These are phyloP conservation scores for Dunaliella sp. DNA, from an alignment of 139 green algal species.

Conservation along the genomic window DNA sequence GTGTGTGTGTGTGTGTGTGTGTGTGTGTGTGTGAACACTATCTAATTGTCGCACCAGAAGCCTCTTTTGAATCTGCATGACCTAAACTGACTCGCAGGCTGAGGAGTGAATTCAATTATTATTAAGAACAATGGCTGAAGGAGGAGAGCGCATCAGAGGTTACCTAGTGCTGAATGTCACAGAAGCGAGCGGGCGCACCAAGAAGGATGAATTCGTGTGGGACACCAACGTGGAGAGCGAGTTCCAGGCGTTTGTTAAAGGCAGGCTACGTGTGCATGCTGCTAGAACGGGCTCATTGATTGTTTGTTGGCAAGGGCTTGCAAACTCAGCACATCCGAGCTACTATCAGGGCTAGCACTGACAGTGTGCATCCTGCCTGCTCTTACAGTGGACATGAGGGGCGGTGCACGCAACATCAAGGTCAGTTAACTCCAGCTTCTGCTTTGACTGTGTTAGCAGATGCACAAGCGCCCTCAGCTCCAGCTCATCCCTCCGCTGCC, in stretches of 20 bases:
- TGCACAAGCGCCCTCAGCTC: too few relatives aligned
- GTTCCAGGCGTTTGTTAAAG: slow-evolving; percentile 70
- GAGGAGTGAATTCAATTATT: too few relatives aligned
- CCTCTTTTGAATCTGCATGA: too few relatives aligned
- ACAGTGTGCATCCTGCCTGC: too few relatives aligned
- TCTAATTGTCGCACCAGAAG: too few relatives aligned
- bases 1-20: background rate
- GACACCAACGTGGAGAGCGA: slow-evolving; percentile 34
- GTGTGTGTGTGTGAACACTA: background rate
- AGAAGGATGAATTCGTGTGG: slow-evolving; percentile 67
- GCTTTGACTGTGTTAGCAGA: background rate
- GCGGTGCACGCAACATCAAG: slow-evolving; percentile 68
- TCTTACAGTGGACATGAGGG: slow-evolving; percentile 76
- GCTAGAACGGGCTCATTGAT: too few relatives aligned
- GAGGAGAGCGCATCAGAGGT: slow-evolving; percentile 26
- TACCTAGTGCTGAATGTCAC: slow-evolving; percentile 59
- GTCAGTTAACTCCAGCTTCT: slow-evolving; percentile 23
- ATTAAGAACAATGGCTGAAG: background rate
- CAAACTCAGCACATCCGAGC: too few relatives aligned
- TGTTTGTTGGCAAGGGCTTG: too few relatives aligned
- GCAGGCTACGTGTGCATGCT: too few relatives aligned
- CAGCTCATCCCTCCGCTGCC: background rate
- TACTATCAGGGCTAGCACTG: too few relatives aligned
- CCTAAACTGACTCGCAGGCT: too few relatives aligned
- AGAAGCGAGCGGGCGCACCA: slow-evolving; percentile 64